These are phyloP conservation scores for Nakazawaea pomicola DNA, from an alignment of 805 yeast species.

Conservation along the genomic window DNA sequence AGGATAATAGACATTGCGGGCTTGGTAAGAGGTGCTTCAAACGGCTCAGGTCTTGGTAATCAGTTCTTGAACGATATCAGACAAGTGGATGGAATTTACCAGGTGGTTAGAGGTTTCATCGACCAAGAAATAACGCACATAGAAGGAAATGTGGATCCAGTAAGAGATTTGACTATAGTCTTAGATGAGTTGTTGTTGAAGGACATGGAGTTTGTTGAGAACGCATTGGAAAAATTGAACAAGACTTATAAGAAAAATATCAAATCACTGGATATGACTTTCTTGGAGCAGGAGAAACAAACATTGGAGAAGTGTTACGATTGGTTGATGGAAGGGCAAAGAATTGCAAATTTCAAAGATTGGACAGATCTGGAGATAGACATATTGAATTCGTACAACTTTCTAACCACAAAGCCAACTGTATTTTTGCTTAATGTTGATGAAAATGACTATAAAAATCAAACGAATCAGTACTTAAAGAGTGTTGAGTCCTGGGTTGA, in stretches of 20 bases:
- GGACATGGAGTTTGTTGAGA: conserved; percentile 85
- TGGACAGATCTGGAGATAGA: conserved; percentile 95
- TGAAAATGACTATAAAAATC: conserved; percentile 81
- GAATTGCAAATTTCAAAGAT: conserved; percentile 71
- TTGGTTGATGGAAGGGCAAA: conserved; percentile 75
- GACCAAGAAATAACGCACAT: conserved; percentile 97
- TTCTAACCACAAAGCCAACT: conserved; percentile 93
- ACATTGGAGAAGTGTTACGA: conserved; percentile 70
- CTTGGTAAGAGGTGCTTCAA: conserved; percentile 92
- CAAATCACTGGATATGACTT: conserved; percentile 57
- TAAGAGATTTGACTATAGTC: conserved; percentile 89
- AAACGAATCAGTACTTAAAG: conserved; percentile 81
- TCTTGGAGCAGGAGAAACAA: conserved; percentile 82
- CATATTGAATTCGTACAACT: conserved; percentile 75
- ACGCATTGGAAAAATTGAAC: conserved; percentile 51
- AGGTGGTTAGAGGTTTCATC: conserved; percentile 95
- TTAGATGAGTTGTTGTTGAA: conserved; percentile 88
- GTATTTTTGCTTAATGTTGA: conserved; percentile 88
- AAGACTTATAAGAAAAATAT: conserved; percentile 75
- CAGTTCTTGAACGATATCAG: conserved; percentile 95
- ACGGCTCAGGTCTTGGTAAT: conserved; percentile 97
- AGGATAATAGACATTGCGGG: conserved; percentile 98
- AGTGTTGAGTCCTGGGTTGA: conserved; percentile 90
- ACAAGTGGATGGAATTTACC: conserved; percentile 96
- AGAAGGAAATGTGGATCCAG: conserved; percentile 95